Conservation (phyloP, 495 filamentous ascomycete genomes). For the Terfezia boudieri region DNA sequence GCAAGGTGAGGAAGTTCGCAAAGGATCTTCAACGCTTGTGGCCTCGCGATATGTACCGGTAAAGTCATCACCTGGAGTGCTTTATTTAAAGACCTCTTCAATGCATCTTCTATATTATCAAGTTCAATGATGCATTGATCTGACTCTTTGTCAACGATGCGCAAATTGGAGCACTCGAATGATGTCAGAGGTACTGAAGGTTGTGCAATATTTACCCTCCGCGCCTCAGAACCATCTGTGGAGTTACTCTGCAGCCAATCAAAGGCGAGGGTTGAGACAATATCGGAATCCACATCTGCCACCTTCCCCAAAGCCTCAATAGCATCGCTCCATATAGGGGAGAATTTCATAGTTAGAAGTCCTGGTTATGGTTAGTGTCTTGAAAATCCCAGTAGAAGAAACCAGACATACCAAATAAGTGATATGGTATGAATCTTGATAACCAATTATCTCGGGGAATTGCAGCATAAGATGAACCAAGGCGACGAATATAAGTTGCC, state of each 20-base stretch:
- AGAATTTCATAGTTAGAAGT: constrained; percentile 57
- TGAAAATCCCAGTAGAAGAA: neutral
- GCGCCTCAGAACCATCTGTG: constrained; percentile 19
- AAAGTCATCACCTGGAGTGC: constrained; percentile 25
- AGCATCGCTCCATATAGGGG: constrained; percentile 70
- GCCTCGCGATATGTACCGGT: constrained; percentile 29
- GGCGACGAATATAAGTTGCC: constrained; percentile 64
- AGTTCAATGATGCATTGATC: constrained; percentile 22
- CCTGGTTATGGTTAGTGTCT: neutral
- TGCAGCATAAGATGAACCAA: constrained; percentile 37
- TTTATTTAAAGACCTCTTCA: constrained; percentile 29
- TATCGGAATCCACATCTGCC: constrained; percentile 48
- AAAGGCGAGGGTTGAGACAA: constrained; percentile 51
- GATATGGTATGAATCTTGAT: constrained; percentile 47
- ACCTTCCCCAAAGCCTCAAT: constrained; percentile 52
- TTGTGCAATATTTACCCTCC: constrained; percentile 58
- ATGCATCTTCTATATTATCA: constrained; percentile 23
- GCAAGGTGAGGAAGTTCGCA: constrained; percentile 48
- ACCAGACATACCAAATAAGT: constrained; percentile 44
- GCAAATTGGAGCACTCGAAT: constrained; percentile 64
- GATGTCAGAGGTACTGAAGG: constrained; percentile 32
- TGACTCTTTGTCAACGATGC: constrained; percentile 29
- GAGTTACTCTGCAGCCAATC: constrained; percentile 35
- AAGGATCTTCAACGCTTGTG: constrained; percentile 61
- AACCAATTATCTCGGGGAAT: constrained; percentile 38